Conservation (phyloP, 2,329 filamentous ascomycete species). For the Alternaria infectoria region DNA sequence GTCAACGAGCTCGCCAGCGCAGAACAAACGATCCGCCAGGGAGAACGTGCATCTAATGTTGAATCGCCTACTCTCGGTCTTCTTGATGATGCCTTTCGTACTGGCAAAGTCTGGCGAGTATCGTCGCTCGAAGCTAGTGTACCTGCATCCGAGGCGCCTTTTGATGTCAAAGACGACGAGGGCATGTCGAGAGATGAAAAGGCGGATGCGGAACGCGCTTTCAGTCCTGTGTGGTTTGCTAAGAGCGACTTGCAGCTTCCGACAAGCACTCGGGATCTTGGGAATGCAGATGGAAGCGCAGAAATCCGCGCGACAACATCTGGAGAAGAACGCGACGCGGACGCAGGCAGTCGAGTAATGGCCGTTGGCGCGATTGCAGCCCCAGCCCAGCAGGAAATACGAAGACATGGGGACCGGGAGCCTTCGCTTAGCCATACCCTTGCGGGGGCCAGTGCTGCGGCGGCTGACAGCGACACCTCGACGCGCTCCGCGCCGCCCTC, state of each 20-base stretch:
- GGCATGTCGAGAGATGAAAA: neutral
- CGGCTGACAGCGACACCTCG: constrained; percentile 11
- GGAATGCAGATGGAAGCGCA: neutral
- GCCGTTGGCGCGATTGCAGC: neutral
- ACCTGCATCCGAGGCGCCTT: constrained; percentile 27
- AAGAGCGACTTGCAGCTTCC: constrained; percentile 19
- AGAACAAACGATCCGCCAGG: neutral
- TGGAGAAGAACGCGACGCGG: neutral
- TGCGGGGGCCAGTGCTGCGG: constrained; percentile 13
- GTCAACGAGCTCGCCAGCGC: neutral
- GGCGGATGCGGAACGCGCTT: constrained; percentile 1
- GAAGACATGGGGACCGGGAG: constrained; percentile 7
- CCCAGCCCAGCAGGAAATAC: constrained; percentile 6
- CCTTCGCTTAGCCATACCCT: constrained; percentile 13
- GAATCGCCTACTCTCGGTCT: neutral
- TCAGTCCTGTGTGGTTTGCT: constrained; percentile 15
- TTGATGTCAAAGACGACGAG: constrained; percentile 13
- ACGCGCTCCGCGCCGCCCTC: constrained; percentile 28
- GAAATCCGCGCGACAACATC: neutral
- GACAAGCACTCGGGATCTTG: neutral
- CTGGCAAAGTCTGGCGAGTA: constrained; percentile 1
- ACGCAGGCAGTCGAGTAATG: neutral
- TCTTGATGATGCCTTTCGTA: neutral
- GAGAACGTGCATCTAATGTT: neutral
- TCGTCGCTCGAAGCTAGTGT: constrained; percentile 3